Conservation (phyloP, 768 basidiomycete species). For the Clavulina sp. region DNA sequence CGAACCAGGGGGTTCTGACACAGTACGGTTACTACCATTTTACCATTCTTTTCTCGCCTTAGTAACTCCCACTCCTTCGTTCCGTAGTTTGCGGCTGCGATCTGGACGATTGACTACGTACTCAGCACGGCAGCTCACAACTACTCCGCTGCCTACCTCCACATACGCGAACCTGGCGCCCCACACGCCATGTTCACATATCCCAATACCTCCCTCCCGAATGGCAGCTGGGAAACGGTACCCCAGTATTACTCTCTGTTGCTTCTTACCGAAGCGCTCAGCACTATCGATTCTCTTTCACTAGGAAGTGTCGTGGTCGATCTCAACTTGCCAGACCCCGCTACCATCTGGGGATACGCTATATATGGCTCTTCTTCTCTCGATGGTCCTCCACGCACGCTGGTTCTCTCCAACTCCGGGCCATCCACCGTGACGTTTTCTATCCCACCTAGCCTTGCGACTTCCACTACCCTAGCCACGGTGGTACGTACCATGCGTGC, state of each 20-base stretch:
- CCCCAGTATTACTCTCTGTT: conserved; percentile 10
- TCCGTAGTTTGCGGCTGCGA: conserved; percentile 1
- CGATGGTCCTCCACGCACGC: conserved; percentile 1
- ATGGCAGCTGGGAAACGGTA: conserved; percentile 9
- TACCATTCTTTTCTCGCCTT: background rate
- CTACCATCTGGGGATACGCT: conserved; percentile 10
- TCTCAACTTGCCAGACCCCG: conserved; percentile 2
- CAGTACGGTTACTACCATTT: conserved; percentile 1
- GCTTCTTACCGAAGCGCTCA: conserved; percentile 10
- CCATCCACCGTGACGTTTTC: too few species aligned
- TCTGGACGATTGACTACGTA: conserved; percentile 11
- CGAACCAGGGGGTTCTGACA: conserved; percentile 8
- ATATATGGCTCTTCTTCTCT: conserved; percentile 3
- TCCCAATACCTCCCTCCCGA: conserved; percentile 2
- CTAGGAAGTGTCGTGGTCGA: conserved; percentile 5
- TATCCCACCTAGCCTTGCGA: too few species aligned
- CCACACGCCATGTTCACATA: conserved; percentile 11
- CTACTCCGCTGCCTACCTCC: conserved; percentile 10
- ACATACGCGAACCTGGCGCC: conserved; percentile 10
- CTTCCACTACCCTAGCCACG: too few species aligned
- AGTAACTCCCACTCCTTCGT: background rate
- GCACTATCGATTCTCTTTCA: background rate
- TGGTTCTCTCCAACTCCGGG: conserved; percentile 12
- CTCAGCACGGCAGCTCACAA: conserved; percentile 9
- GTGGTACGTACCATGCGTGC: background rate